Conservation (phyloP, 768 basidiomycete species). For the Suillus bovinus region DNA sequence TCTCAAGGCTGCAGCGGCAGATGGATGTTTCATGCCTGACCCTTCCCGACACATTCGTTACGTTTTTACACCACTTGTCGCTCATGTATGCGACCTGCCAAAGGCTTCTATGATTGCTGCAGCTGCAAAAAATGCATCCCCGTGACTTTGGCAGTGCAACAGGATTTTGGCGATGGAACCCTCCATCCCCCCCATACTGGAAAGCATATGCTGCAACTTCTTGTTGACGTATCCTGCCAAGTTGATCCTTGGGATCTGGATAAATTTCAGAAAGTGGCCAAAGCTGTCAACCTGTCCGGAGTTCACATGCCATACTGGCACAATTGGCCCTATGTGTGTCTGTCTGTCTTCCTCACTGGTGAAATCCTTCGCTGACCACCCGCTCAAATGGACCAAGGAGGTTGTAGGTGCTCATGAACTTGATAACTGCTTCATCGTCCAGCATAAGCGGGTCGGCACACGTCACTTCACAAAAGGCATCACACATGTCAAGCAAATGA, state of each 20-base stretch:
- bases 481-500: constrained; percentile 40
- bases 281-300: constrained; percentile 8
- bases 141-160: constrained; percentile 5
- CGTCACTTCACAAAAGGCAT: constrained; percentile 41
- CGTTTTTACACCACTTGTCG: background rate
- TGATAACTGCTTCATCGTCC: constrained; percentile 34
- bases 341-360: constrained; percentile 33
- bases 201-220: background rate
- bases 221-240: background rate
- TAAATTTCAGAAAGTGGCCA: constrained; percentile 24
- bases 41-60: constrained; percentile 9
- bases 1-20: constrained; percentile 28
- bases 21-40: constrained; percentile 30
- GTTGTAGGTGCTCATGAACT: constrained; percentile 32
- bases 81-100: constrained; percentile 4
- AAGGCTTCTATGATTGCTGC: constrained; percentile 6
- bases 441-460: constrained; percentile 36
- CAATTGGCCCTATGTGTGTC: constrained; percentile 35
- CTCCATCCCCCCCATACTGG: constrained; percentile 1
- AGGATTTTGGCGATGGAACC: constrained; percentile 9
- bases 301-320: constrained; percentile 22
- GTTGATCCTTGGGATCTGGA: constrained; percentile 26
- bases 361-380: constrained; percentile 37
- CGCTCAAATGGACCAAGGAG: constrained; percentile 38
- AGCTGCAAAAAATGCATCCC: constrained; percentile 9